Percentiles rank a stretch among this genome's conserved stretches.
Conservation (phyloP, 83 land plant genomes). For the Picea abies region DNA sequence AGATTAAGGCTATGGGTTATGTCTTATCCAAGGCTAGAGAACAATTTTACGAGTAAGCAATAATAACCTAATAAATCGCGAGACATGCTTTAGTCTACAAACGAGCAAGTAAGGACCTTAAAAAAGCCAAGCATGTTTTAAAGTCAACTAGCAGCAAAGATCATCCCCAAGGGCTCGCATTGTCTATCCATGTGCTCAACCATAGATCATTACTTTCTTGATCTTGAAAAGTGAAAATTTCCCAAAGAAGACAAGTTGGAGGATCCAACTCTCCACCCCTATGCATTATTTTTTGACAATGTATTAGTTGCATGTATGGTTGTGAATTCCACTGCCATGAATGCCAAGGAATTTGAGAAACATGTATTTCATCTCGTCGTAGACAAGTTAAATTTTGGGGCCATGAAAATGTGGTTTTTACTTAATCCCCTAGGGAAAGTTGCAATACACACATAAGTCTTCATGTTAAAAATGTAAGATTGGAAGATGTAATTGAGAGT, state of each 20-base stretch:
- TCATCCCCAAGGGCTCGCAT: slow-evolving; percentile 88
- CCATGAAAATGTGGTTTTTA: too few species aligned
- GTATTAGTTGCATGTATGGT: slow-evolving; percentile 87
- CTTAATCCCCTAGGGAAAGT: too few species aligned
- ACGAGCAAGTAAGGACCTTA: slow-evolving; percentile 74
- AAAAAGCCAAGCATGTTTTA: slow-evolving; percentile 87
- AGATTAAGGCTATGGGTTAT: slow-evolving; percentile 84
- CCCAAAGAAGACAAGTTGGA: slow-evolving; percentile 29
- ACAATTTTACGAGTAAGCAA: slow-evolving; percentile 58
- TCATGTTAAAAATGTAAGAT: too few species aligned
- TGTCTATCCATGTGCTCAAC: slow-evolving; percentile 85
- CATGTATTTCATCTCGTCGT: too few species aligned
- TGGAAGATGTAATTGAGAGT: too few species aligned
- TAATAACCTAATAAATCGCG: slow-evolving; percentile 62
- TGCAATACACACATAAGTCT: too few species aligned
- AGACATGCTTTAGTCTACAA: slow-evolving; percentile 87
- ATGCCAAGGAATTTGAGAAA: slow-evolving; percentile 64
- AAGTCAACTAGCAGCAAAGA: slow-evolving; percentile 89
- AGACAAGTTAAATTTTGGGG: too few species aligned
- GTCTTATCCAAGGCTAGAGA: slow-evolving; percentile 64
- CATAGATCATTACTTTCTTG: slow-evolving; percentile 67
- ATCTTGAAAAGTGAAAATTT: slow-evolving; percentile 51
- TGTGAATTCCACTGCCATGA: slow-evolving; percentile 77
- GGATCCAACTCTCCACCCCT: slow-evolving; percentile 76
- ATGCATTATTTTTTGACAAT: slow-evolving; percentile 42